These are phyloP conservation scores for Lactarius trivialis DNA, from an alignment of 768 basidiomycete species.

Conservation along the genomic window DNA sequence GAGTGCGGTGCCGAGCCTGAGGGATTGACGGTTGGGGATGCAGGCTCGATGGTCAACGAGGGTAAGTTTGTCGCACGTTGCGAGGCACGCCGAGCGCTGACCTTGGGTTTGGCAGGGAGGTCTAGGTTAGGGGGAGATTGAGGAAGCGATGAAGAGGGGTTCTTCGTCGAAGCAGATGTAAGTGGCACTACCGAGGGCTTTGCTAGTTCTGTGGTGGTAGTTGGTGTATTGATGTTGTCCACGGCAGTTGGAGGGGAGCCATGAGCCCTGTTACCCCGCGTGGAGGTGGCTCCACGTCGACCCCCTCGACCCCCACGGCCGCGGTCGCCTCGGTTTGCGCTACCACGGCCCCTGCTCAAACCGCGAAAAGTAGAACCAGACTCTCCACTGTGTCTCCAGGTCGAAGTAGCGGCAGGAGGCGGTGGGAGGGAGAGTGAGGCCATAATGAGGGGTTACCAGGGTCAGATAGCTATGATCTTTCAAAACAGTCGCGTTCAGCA, in stretches of 20 bases:
- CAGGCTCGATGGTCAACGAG: constrained; percentile 19
- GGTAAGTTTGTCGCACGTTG: constrained; percentile 10
- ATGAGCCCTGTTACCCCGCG: constrained; percentile 29
- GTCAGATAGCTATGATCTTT: constrained; percentile 3
- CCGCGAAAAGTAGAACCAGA: constrained; percentile 44
- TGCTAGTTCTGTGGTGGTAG: background rate
- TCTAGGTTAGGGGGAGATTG: background rate
- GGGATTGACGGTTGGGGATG: constrained; percentile 14
- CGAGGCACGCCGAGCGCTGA: constrained; percentile 4
- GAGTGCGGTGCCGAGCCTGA: constrained; percentile 20
- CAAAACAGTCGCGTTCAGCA: background rate
- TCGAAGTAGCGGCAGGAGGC: constrained; percentile 30
- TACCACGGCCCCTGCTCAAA: constrained; percentile 30
- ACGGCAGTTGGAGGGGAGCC: constrained; percentile 28
- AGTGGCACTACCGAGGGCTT: constrained; percentile 1
- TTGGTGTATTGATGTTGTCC: constrained; percentile 5
- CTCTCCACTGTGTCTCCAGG: constrained; percentile 43
- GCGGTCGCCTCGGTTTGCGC: constrained; percentile 11
- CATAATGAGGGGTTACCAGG: constrained; percentile 30
- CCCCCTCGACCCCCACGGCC: constrained; percentile 32
- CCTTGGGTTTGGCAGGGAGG: constrained; percentile 11
- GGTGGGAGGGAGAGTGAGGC: constrained; percentile 35
- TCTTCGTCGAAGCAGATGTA: constrained; percentile 5
- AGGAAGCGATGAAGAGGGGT: constrained; percentile 2
- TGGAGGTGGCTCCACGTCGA: constrained; percentile 24